Percentiles rank a stretch among this genome's conserved stretches.
Conservation (phyloP, 345 rosid species). For the Populus davidiana region DNA sequence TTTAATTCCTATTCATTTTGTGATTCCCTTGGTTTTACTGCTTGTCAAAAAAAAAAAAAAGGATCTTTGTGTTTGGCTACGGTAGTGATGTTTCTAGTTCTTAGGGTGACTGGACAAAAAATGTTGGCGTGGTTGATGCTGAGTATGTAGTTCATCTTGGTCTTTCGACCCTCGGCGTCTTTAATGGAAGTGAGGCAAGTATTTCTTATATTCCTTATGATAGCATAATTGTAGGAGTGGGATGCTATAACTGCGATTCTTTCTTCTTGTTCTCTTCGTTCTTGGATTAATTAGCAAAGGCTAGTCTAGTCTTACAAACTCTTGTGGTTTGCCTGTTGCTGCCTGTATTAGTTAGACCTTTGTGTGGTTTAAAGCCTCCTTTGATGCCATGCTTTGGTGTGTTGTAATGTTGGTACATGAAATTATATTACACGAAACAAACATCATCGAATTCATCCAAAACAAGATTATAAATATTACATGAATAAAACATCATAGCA, state of each 20-base stretch:
- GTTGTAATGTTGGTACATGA: background rate
- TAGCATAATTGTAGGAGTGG: background rate
- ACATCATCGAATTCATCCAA: too few species aligned
- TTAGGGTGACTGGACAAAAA: constrained; percentile 86
- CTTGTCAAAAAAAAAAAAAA: background rate
- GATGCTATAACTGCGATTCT: background rate
- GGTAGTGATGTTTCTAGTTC: constrained; percentile 6
- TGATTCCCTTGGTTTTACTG: constrained; percentile 1
- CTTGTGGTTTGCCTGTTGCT: background rate
- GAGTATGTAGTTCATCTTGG: constrained; percentile 83
- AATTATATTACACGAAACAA: too few species aligned
- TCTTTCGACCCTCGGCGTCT: constrained; percentile 73
- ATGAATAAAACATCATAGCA: background rate
- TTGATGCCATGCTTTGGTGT: background rate
- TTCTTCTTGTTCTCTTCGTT: background rate
- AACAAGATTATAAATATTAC: too few species aligned
- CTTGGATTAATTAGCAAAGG: background rate
- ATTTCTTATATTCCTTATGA: background rate
- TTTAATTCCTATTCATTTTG: background rate
- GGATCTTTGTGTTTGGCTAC: background rate
- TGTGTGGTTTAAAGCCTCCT: background rate
- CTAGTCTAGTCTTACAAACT: background rate
- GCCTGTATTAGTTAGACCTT: background rate
- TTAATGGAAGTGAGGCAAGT: constrained; percentile 43
- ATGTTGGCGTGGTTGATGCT: constrained; percentile 88